Conservation (phyloP, 495 filamentous ascomycete genomes). For the Lindgomyces ingoldianus region DNA sequence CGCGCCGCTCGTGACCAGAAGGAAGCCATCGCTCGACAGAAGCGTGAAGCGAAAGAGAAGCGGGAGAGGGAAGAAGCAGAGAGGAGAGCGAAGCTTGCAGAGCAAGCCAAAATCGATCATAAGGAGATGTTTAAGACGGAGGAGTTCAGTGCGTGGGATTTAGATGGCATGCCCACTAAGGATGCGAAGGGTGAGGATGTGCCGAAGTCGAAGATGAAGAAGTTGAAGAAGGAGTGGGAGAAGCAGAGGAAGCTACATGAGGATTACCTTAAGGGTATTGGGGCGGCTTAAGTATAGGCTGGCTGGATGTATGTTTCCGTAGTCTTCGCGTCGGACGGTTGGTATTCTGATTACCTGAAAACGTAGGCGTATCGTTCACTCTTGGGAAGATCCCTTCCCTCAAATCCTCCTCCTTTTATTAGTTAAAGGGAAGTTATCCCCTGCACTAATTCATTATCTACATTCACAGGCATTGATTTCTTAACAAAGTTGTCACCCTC, state of each 20-base stretch:
- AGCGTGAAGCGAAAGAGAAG: conserved; percentile 63
- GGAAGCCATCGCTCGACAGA: conserved; percentile 57
- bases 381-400: too few relatives aligned
- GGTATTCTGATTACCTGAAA: too few relatives aligned
- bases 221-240: conserved; percentile 89
- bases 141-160: conserved; percentile 82
- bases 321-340: too few relatives aligned
- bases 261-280: conserved; percentile 44
- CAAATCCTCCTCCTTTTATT: too few relatives aligned
- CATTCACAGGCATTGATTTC: too few relatives aligned
- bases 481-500: too few relatives aligned
- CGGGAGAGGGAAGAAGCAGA: conserved; percentile 56
- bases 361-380: too few relatives aligned
- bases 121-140: conserved; percentile 55
- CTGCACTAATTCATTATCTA: too few relatives aligned
- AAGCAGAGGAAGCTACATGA: conserved; percentile 87
- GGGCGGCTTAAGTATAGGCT: background rate
- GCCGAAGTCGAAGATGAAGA: conserved; percentile 77
- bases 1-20: conserved; percentile 73
- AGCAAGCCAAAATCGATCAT: conserved; percentile 65
- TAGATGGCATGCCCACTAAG: conserved; percentile 77
- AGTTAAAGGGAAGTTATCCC: too few relatives aligned
- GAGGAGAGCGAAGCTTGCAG: conserved; percentile 55
- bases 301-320: too few relatives aligned
- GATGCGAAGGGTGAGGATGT: conserved; percentile 76